Evolutionary conservation across 2,329 filamentous ascomycete species (phyloP), one percentile per base, ranked within the genome.

Genomic region (Aureobasidium melanogenum): DNA sequence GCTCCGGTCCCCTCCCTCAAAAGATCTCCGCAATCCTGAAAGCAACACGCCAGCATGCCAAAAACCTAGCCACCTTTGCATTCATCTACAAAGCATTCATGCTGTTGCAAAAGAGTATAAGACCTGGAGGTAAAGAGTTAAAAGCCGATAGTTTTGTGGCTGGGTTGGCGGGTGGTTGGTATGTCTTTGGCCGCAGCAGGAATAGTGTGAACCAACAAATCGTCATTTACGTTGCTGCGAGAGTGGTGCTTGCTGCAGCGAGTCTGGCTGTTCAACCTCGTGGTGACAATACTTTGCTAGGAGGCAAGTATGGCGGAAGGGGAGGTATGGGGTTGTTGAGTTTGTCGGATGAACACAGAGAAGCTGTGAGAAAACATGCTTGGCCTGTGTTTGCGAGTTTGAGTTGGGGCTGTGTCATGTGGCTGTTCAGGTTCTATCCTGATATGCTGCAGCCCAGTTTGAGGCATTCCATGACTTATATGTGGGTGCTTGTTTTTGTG

Each of bases 391-490:
- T 99, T 76, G 93, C 94, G 44, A 89, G 88, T 67, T 69, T 93
- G 66, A 95, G 88, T 70, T 99, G 94, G 94, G 94, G 88, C 5
- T 80, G 85, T 70, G 91, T 99, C 65, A 99, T 99, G 94, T 91
- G 93, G 77, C 76, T 99, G 64, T 99, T 97, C 79, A 84, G 89
- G 69, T 89, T 88, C 83, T 87, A 97, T 77, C 91, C 94, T 5
- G 90, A 95, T 69, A 90, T 89, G 61, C 82, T 99, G 71, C 94
- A 97, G 81, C 85, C 87, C 63, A 97, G 92, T 74, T 77, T 99
- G 80, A 84, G 91, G 73, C 92, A 86, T 76, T 97, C 91, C 78
- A 99, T 99, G 94, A 89, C 85, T 68, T 99, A 99, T 72, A 96
- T 99, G 80, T 99, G 93, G 71, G 84, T 81, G 39, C 46, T 17